Percentiles rank a stretch among this genome's conserved stretches.
These are phyloP conservation scores for Rubia occidens DNA, from an alignment of 305 asterid genomes.

Conservation along the genomic window DNA sequence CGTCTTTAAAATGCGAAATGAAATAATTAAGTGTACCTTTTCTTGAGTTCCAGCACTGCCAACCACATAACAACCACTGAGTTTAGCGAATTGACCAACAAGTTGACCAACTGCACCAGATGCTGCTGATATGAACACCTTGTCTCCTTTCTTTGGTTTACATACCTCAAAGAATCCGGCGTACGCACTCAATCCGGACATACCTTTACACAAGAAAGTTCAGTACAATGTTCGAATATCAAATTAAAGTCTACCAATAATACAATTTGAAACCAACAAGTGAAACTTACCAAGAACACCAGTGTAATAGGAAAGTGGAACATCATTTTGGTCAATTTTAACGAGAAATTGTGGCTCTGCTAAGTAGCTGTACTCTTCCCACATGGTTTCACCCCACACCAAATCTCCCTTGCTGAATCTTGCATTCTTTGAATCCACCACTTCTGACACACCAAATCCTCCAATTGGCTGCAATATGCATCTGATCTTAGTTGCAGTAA, in stretches of 20 bases:
- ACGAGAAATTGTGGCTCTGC: not conserved
- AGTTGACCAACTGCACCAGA: constrained; percentile 4
- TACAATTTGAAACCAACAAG: too few relatives aligned
- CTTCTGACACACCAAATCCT: not conserved
- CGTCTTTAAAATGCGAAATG: too few relatives aligned
- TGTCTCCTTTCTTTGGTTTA: not conserved
- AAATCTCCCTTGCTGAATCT: too few relatives aligned
- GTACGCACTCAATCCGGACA: not conserved
- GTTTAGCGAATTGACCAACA: not conserved
- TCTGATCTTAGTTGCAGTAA: not conserved
- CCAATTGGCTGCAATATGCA: not conserved
- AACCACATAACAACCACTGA: not conserved
- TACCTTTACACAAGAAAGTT: not conserved
- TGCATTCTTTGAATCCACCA: too few relatives aligned
- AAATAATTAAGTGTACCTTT: too few relatives aligned
- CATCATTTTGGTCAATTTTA: not conserved
- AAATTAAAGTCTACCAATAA: too few relatives aligned
- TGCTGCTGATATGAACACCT: not conserved
- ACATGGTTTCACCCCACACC: not conserved
- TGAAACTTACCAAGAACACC: constrained; percentile 5
- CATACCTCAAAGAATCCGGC: not conserved
- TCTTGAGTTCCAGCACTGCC: constrained; percentile 3
- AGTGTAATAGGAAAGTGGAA: not conserved
- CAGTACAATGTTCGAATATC: too few relatives aligned
- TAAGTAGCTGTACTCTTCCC: not conserved